Evolutionary conservation across 2,329 filamentous ascomycete genomes (phyloP), one percentile per base, ranked within the genome.

Genomic region (Aspergillus versicolor): DNA sequence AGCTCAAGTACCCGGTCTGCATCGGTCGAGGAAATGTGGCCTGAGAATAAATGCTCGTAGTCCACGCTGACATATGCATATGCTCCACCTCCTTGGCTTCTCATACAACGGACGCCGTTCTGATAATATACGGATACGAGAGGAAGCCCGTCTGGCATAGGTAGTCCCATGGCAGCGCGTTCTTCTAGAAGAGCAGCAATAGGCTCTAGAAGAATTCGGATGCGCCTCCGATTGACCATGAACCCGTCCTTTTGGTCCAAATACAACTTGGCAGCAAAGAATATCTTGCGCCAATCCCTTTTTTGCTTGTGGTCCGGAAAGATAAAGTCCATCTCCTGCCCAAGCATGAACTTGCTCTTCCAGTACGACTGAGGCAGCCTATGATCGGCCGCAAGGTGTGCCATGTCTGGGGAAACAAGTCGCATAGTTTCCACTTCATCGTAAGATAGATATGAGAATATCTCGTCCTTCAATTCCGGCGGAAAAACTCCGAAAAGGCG

Each of bases 281-380:
- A 61, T 11, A 63, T 43, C 8, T 47, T 37, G 43, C 6, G 52
- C 63, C 61, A 64, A 34, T 64, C 21, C 11, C 48, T 46, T 30
- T 2, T 42, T 2, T 48, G 13, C 2, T 24, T 40, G 5, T 52
- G 38, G 12, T 27, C 45, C 2, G 56, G 53, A 37, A 62, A 65
- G 5, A 65, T 11, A 15, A 62, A 65, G 22, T 58, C 61, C 15
- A 45, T 41, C 21, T 56, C 56, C 27, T 58, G 47, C 9, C 59
- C 54, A 24, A 49, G 45, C 11, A 56, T 30, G 41, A 65, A 62
- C 22, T 56, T 54, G 24, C 30, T 51, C 21, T 56, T 52, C 63
- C 63, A 64, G 38, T 53, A 63, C 4, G 49, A 57, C 40, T 53
- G 59, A 9, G 63, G 59, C 3, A 62, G 57, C 4, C 11, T 47